These are phyloP conservation scores for Nakazawaea anatomiae DNA, from an alignment of 805 yeast genomes.

Conservation along the genomic window DNA sequence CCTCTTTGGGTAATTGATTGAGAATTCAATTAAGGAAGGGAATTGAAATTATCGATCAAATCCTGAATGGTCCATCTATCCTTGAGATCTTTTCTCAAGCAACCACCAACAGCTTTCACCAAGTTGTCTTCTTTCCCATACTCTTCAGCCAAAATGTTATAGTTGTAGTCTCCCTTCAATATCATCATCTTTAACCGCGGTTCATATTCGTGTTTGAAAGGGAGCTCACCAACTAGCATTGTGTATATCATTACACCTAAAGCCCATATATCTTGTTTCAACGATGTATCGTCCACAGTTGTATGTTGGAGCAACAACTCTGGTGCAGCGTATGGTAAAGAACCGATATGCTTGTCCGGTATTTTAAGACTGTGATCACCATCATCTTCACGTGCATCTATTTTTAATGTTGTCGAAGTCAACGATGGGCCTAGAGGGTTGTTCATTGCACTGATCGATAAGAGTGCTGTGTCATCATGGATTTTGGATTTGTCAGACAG, in stretches of 20 bases:
- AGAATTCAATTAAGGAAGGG: too few relatives aligned
- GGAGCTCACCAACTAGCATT: constrained; percentile 66
- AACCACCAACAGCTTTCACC: constrained; percentile 39
- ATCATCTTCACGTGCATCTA: background rate
- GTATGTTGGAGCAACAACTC: constrained; percentile 46
- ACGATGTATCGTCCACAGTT: constrained; percentile 49
- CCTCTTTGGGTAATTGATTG: background rate
- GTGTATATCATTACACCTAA: constrained; percentile 75
- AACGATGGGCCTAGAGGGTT: constrained; percentile 24
- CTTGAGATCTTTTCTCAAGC: constrained; percentile 46
- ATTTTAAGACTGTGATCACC: constrained; percentile 11
- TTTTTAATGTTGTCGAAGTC: constrained; percentile 11
- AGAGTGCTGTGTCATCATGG: constrained; percentile 23
- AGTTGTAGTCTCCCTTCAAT: constrained; percentile 56
- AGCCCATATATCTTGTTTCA: constrained; percentile 86
- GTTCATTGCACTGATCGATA: constrained; percentile 16
- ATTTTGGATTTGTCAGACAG: background rate
- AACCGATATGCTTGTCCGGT: constrained; percentile 75
- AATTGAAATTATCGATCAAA: constrained; percentile 16
- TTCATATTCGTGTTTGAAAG: constrained; percentile 80
- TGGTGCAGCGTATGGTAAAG: constrained; percentile 90
- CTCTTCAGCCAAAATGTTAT: constrained; percentile 35
- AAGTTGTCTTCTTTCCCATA: constrained; percentile 25
- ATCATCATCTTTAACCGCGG: constrained; percentile 75
- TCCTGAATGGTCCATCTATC: constrained; percentile 44